These are phyloP conservation scores for Jackrogersella multiformis DNA, from an alignment of 495 filamentous ascomycete genomes.

Conservation along the genomic window DNA sequence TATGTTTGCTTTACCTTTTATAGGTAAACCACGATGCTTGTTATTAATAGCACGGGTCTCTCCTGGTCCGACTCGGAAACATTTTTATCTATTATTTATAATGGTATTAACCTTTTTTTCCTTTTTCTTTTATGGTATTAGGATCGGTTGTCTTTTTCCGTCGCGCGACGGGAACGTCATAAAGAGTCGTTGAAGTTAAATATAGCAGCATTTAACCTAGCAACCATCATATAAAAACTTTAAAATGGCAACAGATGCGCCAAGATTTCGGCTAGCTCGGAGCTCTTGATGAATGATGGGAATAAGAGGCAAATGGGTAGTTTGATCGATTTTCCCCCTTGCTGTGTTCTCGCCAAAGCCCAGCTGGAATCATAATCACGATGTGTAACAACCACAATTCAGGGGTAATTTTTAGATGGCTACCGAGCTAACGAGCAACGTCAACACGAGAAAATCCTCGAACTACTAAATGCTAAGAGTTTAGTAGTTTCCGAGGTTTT, in stretches of 20 bases:
- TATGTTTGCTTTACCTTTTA: too few relatives aligned
- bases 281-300: background rate
- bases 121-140: background rate
- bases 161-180: background rate
- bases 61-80: background rate
- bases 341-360: background rate
- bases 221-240: background rate
- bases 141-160: background rate
- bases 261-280: conserved; percentile 23
- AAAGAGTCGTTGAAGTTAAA: background rate
- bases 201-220: background rate
- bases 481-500: too few relatives aligned
- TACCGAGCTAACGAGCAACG: too few relatives aligned
- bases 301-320: background rate
- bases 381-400: too few relatives aligned
- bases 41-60: background rate
- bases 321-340: background rate
- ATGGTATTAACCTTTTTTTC: background rate
- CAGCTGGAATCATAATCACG: too few relatives aligned
- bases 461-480: too few relatives aligned
- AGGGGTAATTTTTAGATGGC: too few relatives aligned
- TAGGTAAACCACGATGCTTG: too few relatives aligned
- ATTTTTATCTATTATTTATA: background rate
- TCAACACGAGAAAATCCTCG: too few relatives aligned
- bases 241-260: background rate